phyloP scores from a whole-genome alignment of 163 green algal genomes.

The Prototheca wickerhamii region DNA sequence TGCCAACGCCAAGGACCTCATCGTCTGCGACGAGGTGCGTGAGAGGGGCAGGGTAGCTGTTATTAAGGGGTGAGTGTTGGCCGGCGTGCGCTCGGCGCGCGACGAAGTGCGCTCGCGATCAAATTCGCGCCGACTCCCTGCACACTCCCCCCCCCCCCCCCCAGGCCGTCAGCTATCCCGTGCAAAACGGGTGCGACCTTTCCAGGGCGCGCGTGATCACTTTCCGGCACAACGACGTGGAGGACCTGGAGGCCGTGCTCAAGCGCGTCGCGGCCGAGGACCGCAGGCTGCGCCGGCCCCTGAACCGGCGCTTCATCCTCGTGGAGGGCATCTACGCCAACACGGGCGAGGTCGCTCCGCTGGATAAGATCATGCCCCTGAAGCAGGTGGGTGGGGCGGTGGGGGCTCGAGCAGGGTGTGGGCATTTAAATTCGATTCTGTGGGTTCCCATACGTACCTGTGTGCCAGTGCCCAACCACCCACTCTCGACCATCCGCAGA shows the following conservation, averaged over 20 bases:
- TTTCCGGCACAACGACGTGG: slow-evolving; percentile 95
- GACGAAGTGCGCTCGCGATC: background rate
- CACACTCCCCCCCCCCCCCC: background rate
- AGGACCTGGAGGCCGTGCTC: slow-evolving; percentile 74
- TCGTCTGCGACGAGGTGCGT: slow-evolving; percentile 72
- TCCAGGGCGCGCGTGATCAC: slow-evolving; percentile 56
- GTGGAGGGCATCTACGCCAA: slow-evolving; percentile 90
- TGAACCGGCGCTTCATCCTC: slow-evolving; percentile 88
- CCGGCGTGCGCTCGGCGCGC: background rate
- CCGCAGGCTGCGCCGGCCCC: slow-evolving; percentile 20
- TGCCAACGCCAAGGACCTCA: slow-evolving; percentile 81
- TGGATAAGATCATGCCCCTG: slow-evolving; percentile 61
- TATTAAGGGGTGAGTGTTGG: background rate
- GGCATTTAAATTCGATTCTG: background rate
- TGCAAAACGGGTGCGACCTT: slow-evolving; percentile 77
- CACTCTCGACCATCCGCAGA: slow-evolving; percentile 26
- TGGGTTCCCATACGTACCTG: background rate
- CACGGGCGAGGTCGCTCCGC: slow-evolving; percentile 71
- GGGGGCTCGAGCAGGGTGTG: background rate
- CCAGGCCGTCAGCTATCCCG: slow-evolving; percentile 58
- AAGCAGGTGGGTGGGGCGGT: slow-evolving; percentile 42
- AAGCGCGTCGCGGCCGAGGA: slow-evolving; percentile 48
- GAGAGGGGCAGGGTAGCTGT: too few relatives aligned
- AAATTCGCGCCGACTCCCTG: background rate
- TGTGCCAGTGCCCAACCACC: background rate